Conservation (phyloP, 306 rosid species). For the Cucurbita ficifolia region DNA sequence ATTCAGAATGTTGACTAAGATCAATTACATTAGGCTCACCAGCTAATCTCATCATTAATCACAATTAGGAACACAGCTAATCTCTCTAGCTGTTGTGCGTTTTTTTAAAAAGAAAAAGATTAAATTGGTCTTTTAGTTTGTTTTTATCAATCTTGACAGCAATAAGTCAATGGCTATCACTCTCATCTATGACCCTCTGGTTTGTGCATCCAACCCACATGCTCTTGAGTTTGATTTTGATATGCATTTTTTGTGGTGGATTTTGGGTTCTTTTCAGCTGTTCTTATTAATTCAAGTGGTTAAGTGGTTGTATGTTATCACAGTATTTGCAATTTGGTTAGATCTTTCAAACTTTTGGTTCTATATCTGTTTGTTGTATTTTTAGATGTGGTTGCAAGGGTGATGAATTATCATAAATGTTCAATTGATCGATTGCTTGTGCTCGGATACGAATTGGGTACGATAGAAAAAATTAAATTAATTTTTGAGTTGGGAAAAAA, state of each 20-base stretch:
- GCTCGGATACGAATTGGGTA: no score
- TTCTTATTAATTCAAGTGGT: no score
- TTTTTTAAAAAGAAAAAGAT: neutral
- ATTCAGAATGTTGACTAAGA: neutral
- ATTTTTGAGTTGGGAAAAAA: no score
- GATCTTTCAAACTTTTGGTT: no score
- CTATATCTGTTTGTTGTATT: no score
- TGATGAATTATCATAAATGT: no score
- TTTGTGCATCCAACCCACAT: neutral
- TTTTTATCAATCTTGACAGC: neutral
- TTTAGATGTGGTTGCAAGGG: no score
- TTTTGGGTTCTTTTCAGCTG: neutral
- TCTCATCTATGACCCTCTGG: neutral
- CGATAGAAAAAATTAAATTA: no score
- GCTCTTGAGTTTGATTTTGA: neutral
- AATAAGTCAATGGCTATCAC: neutral
- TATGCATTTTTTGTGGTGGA: neutral
- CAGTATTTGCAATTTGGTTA: no score
- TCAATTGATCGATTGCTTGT: no score
- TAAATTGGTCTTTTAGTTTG: neutral
- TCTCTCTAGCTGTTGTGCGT: neutral
- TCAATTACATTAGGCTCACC: neutral
- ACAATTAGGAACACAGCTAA: neutral
- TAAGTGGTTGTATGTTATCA: no score
- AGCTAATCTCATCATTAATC: neutral